Percentiles rank a stretch among this genome's conserved stretches.
Conservation (phyloP, 2,329 filamentous ascomycete genomes). For the Pestalotiopsis fici region DNA sequence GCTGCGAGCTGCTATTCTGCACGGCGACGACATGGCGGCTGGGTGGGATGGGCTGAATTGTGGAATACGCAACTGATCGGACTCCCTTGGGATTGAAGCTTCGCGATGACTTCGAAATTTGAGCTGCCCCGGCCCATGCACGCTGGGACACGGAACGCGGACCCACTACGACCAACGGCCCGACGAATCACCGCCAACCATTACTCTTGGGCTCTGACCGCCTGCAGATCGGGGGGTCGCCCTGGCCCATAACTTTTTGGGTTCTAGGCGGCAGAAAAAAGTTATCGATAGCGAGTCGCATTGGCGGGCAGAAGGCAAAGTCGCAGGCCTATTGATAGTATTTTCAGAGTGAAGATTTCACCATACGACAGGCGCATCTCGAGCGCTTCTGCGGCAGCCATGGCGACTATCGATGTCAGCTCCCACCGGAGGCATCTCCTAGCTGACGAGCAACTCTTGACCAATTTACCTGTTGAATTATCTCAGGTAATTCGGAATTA, state of each 20-base stretch:
- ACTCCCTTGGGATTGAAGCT: conserved; percentile 10
- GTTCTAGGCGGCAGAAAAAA: not conserved
- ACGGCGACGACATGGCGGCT: conserved; percentile 61
- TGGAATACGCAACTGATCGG: conserved; percentile 11
- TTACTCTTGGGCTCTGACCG: not conserved
- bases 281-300: conserved; percentile 6
- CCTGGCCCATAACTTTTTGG: not conserved
- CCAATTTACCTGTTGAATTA: conserved; percentile 70
- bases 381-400: conserved; percentile 29
- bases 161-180: not conserved
- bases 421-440: conserved; percentile 58
- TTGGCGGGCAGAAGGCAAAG: not conserved
- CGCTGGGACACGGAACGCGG: not conserved
- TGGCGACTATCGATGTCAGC: conserved; percentile 58
- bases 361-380: not conserved
- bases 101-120: conserved; percentile 8
- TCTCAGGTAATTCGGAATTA: conserved; percentile 65
- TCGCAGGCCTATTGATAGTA: not conserved
- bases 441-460: conserved; percentile 52
- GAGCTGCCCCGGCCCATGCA: conserved; percentile 2
- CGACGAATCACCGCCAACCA: conserved; percentile 4
- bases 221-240: not conserved
- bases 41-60: conserved; percentile 19
- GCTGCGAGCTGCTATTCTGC: conserved; percentile 64
- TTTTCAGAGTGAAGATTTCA: not conserved